These are phyloP conservation scores for Cryoendolithus antarcticus DNA, from an alignment of 2,329 filamentous ascomycete species.

Conservation along the genomic window DNA sequence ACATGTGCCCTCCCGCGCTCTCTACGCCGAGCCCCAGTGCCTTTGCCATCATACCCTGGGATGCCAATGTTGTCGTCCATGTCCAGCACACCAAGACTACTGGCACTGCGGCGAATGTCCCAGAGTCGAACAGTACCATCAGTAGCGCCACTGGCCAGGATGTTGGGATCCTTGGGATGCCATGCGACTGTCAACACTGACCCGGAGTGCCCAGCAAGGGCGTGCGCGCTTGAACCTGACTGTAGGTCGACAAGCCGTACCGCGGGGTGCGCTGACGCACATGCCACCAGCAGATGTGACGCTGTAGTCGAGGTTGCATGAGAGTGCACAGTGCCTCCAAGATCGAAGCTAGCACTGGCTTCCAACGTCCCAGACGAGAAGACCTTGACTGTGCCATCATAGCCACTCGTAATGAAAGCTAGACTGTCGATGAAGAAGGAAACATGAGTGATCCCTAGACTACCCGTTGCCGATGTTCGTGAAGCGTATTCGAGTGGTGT, in stretches of 20 bases:
- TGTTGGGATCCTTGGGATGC: conserved; percentile 68
- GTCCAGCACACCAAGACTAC: conserved; percentile 65
- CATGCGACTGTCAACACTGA: conserved; percentile 55
- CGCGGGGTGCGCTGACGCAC: conserved; percentile 73
- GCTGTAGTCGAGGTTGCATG: conserved; percentile 67
- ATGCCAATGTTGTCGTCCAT: conserved; percentile 71
- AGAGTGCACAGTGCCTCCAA: conserved; percentile 58
- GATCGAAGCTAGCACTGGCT: conserved; percentile 53
- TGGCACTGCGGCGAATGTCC: conserved; percentile 71
- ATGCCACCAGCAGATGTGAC: conserved; percentile 67
- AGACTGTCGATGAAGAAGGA: conserved; percentile 68
- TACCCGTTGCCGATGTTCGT: conserved; percentile 38
- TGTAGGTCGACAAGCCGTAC: conserved; percentile 78
- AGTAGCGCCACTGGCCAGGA: conserved; percentile 71
- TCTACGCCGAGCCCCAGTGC: conserved; percentile 30
- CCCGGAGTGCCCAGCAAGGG: conserved; percentile 36
- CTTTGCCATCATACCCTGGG: conserved; percentile 32
- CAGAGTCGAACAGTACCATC: conserved; percentile 78
- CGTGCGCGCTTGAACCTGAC: conserved; percentile 55
- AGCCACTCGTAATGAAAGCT: conserved; percentile 65
- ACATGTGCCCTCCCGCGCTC: conserved; percentile 50
- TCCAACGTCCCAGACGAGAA: conserved; percentile 54
- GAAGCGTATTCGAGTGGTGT: conserved; percentile 37
- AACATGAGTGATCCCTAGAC: conserved; percentile 62
- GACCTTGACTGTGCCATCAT: conserved; percentile 64